These are phyloP conservation scores for Citrus medica DNA, from an alignment of 345 rosid genomes.

Conservation along the genomic window DNA sequence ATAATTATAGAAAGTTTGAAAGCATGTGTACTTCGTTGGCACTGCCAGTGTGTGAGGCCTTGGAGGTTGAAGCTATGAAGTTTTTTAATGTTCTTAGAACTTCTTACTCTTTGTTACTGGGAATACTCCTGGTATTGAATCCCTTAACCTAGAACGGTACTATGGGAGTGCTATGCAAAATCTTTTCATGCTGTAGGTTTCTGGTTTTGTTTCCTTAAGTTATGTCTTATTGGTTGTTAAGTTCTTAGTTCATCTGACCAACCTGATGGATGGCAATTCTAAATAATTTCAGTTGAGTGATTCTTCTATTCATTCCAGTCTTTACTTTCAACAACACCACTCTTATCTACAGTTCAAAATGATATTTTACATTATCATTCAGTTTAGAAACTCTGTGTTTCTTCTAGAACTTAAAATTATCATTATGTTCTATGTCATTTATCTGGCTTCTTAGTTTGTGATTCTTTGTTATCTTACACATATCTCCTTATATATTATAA, in stretches of 20 bases:
- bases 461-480: background rate
- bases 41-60: background rate
- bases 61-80: background rate
- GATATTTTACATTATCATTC: too few species aligned
- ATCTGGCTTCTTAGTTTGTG: background rate
- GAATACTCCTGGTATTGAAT: background rate
- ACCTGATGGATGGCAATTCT: background rate
- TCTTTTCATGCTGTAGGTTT: background rate
- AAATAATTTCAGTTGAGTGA: background rate
- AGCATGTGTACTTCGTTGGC: background rate
- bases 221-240: background rate
- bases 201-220: background rate
- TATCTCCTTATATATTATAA: background rate
- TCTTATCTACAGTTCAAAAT: background rate
- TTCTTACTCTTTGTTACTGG: background rate
- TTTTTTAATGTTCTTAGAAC: background rate
- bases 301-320: background rate
- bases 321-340: background rate
- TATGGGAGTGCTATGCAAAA: too few species aligned
- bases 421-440: background rate
- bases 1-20: background rate
- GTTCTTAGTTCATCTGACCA: background rate
- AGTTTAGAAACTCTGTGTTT: background rate
- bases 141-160: background rate
- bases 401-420: background rate